Conservation (phyloP, 2,329 filamentous ascomycete species). For the Trichoderma brevicompactum region DNA sequence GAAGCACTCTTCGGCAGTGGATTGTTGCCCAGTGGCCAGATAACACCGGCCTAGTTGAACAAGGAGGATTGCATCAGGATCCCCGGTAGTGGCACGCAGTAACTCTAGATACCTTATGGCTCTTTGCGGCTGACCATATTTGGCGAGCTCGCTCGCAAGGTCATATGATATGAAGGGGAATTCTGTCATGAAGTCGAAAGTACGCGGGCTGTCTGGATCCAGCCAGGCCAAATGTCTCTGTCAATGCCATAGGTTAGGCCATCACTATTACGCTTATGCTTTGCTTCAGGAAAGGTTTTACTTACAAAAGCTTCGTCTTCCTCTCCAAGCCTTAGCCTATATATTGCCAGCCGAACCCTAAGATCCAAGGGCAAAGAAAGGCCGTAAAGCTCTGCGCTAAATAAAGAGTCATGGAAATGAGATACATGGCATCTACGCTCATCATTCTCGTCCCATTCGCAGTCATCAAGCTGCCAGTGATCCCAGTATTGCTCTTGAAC, state of each 20-base stretch:
- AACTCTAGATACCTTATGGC: constrained; percentile 63
- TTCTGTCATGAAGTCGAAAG: constrained; percentile 59
- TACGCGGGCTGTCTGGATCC: constrained; percentile 60
- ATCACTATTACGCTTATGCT: neutral
- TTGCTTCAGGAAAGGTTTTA: constrained; percentile 28
- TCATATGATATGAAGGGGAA: constrained; percentile 83
- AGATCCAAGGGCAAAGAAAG: constrained; percentile 77
- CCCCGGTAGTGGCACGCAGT: constrained; percentile 54
- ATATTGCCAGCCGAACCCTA: constrained; percentile 80
- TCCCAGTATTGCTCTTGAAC: constrained; percentile 79
- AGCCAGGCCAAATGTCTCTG: constrained; percentile 72
- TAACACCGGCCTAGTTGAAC: constrained; percentile 70
- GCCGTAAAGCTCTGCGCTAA: constrained; percentile 67
- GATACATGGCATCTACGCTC: constrained; percentile 66
- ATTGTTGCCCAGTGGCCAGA: constrained; percentile 62
- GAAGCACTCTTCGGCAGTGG: constrained; percentile 78
- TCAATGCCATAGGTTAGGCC: constrained; percentile 1
- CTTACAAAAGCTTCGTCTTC: constrained; percentile 75
- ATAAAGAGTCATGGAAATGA: constrained; percentile 61
- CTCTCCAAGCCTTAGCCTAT: constrained; percentile 73
- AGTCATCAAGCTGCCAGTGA: constrained; percentile 69
- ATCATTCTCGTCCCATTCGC: constrained; percentile 84
- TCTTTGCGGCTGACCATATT: constrained; percentile 35
- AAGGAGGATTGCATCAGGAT: constrained; percentile 56
- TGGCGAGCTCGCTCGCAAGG: constrained; percentile 52